phyloP scores from a whole-genome alignment of 148 eudicot genomes.

The Salicornia ramosissima region DNA sequence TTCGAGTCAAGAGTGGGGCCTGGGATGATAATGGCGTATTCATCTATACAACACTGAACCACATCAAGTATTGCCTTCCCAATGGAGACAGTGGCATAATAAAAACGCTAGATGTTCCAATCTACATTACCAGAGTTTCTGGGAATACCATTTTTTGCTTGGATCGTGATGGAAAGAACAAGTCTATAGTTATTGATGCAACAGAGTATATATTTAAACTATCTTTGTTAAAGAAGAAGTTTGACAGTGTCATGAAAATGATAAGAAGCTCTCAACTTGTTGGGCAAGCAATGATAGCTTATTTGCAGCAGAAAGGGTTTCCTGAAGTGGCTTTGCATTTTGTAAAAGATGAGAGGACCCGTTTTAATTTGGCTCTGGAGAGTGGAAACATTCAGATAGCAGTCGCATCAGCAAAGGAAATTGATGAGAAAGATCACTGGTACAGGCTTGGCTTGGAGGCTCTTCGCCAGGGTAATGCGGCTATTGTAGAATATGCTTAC shows the following conservation, averaged over 20 bases:
- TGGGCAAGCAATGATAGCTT: constrained; percentile 86
- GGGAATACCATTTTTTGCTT: constrained; percentile 66
- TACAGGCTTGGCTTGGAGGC: constrained; percentile 74
- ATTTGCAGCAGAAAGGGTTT: constrained; percentile 82
- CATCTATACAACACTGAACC: constrained; percentile 70
- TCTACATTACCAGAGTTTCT: constrained; percentile 65
- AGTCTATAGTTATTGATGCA: constrained; percentile 56
- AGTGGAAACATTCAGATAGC: constrained; percentile 77
- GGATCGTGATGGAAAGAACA: constrained; percentile 79
- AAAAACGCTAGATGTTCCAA: constrained; percentile 68
- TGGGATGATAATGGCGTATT: constrained; percentile 95
- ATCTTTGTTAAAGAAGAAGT: constrained; percentile 58
- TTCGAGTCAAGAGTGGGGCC: constrained; percentile 80
- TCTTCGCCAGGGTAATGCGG: constrained; percentile 81
- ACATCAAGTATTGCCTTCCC: constrained; percentile 87
- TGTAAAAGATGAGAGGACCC: constrained; percentile 77
- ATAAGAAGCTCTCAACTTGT: constrained; percentile 73
- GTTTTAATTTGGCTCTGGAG: constrained; percentile 68
- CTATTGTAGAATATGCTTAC: constrained; percentile 73
- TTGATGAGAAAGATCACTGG: constrained; percentile 83
- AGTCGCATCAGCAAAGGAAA: constrained; percentile 78
- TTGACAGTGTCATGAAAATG: constrained; percentile 80
- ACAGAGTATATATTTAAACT: constrained; percentile 77
- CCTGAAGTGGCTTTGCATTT: constrained; percentile 87
- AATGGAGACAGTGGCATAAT: constrained; percentile 91